These are phyloP conservation scores for Acmispon strigosus DNA, from an alignment of 306 rosid genomes.

Conservation along the genomic window DNA sequence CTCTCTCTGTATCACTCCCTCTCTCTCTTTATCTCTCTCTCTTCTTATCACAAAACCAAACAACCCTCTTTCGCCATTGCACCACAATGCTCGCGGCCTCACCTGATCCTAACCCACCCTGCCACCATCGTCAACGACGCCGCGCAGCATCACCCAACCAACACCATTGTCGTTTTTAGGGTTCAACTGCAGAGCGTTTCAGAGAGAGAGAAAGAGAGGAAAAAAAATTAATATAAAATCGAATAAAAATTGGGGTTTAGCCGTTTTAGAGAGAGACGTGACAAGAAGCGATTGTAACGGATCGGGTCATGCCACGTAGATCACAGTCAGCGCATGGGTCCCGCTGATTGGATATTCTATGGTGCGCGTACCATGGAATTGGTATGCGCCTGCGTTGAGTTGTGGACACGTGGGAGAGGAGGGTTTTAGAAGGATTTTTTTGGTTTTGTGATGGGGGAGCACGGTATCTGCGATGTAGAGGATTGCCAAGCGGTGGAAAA, in stretches of 20 bases:
- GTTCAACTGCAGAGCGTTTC: neutral
- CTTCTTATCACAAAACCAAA: neutral
- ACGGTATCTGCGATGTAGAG: neutral
- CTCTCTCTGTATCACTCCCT: neutral
- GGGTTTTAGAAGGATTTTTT: neutral
- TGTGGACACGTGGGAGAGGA: neutral
- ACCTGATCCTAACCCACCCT: neutral
- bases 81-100: neutral
- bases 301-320: neutral
- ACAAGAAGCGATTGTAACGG: neutral
- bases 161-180: constrained; percentile 16
- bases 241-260: neutral
- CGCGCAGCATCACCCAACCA: neutral
- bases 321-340: neutral
- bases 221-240: neutral
- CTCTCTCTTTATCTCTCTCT: neutral
- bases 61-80: neutral
- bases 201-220: neutral
- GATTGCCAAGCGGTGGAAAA: neutral
- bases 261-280: neutral
- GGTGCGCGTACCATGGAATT: neutral
- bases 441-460: neutral
- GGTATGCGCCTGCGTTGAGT: neutral
- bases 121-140: neutral
- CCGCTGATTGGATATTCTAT: neutral